A percentile compares a stretch with the other conserved stretches of the same genome.
Conservation (phyloP, 2,329 filamentous ascomycete species). For the Epichloe sp. region DNA sequence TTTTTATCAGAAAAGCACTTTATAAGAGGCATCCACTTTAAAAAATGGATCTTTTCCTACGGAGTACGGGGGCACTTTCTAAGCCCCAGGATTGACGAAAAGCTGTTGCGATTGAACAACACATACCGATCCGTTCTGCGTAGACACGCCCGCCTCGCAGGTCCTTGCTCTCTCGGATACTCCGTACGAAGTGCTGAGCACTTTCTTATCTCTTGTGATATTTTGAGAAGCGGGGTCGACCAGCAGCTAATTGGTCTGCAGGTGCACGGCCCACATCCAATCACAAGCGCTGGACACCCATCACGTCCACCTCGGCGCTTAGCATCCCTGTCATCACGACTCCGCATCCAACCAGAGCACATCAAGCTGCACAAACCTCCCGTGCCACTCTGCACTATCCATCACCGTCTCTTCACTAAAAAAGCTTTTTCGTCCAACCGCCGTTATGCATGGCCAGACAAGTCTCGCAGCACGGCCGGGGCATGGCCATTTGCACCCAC, state of each 20-base stretch:
- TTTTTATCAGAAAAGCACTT: too few species aligned
- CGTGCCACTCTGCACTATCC: conserved; percentile 5
- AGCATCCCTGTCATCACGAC: conserved; percentile 20
- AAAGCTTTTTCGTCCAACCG: background rate
- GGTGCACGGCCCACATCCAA: conserved; percentile 1
- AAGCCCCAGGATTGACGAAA: too few species aligned
- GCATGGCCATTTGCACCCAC: background rate
- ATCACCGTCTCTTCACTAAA: conserved; percentile 3
- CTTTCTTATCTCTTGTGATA: background rate
- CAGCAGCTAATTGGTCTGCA: background rate
- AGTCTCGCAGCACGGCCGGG: background rate
- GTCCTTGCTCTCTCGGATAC: too few species aligned
- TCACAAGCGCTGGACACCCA: background rate
- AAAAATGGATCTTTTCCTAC: too few species aligned
- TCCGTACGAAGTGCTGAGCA: too few species aligned
- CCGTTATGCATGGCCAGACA: conserved; percentile 2
- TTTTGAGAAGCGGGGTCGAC: conserved; percentile 1
- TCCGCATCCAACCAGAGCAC: conserved; percentile 28
- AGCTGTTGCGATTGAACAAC: too few species aligned
- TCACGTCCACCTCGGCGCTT: conserved; percentile 22
- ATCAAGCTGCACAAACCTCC: conserved; percentile 4
- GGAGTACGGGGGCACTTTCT: too few species aligned
- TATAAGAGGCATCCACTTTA: too few species aligned
- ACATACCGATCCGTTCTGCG: too few species aligned
- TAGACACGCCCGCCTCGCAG: too few species aligned